Evolutionary conservation across 2,329 filamentous ascomycete species (phyloP), one percentile per base, ranked within the genome.

Genomic region (Phoma sp.): DNA sequence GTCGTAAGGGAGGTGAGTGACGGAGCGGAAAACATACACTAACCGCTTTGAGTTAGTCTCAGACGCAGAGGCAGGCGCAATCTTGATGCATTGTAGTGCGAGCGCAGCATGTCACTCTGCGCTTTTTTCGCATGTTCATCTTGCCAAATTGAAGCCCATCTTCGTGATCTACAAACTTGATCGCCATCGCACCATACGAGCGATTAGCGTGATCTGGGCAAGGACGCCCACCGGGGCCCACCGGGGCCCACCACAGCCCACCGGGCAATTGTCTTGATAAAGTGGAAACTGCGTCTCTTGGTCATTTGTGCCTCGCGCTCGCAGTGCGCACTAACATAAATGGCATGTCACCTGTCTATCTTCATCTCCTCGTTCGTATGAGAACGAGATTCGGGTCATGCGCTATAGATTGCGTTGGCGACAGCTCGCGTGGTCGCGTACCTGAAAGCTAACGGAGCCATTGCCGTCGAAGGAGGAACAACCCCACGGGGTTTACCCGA

Each of bases 401-500:
- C 25, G 39, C 17, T 29, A 31, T 21, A 43, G 21, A 22, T 19
- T 31, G 24, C 25, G 12, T 6, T 6, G 12, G 5, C 13, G 10
- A 17, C 19, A 21, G 15, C 15, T 43, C 21, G 43, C 36, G 27
- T 13, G 3, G 19, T 22, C 17, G 44, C 32, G 33, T 54, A 48
- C 39, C 32, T 39, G 38, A 29, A 19, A 44, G 19, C 13, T 7
- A 9, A 24, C 13, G 39, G 10, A 17, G 37, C 31, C 33, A n/a
- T 13, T 27, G 25, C 25, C 35, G 21, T 24, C 33, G 27, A 29
- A 19, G 38, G 21, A 27, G 15, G 31, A 51, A 27, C 19, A n/a
- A 12, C 49, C 51, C 44, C 38, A 43, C 51, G 39, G 51, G 39
- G 33, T 36, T n/a, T 19, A 27, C 27, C 44, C 33, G 51, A 52